These are phyloP conservation scores for Coniferiporia sulphurascens DNA, from an alignment of 1,284 basidiomycete species.

Conservation along the genomic window DNA sequence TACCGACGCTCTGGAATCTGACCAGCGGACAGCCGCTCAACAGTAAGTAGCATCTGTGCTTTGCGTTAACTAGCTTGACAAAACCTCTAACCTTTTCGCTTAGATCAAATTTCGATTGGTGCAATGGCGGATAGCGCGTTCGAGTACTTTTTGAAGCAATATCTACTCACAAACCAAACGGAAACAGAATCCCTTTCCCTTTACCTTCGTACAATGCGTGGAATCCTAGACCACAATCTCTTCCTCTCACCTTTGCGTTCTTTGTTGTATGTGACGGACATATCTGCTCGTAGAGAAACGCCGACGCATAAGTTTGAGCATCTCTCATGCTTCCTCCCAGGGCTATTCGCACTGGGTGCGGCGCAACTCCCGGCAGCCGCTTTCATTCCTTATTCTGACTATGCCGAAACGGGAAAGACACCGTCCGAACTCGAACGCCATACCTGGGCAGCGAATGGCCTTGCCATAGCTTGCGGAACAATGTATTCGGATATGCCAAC, in stretches of 20 bases:
- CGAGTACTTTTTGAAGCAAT: conserved; percentile 74
- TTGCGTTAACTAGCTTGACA: neutral
- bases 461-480: conserved; percentile 62
- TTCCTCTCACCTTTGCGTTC: conserved; percentile 61
- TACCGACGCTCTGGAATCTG: conserved; percentile 17
- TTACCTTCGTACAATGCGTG: conserved; percentile 58
- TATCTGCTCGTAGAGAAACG: neutral
- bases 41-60: neutral
- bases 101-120: conserved; percentile 18
- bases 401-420: neutral
- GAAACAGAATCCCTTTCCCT: conserved; percentile 56
- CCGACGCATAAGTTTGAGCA: conserved; percentile 64
- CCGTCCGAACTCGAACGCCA: conserved; percentile 40
- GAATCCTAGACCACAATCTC: conserved; percentile 59
- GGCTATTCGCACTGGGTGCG: conserved; percentile 66
- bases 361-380: conserved; percentile 47
- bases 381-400: conserved; percentile 20
- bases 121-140: conserved; percentile 27
- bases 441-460: conserved; percentile 62
- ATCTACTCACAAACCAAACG: conserved; percentile 56
- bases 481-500: conserved; percentile 58
- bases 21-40: conserved; percentile 13
- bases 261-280: conserved; percentile 70
- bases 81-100: neutral
- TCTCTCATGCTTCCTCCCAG: conserved; percentile 74